Evolutionary conservation across 129 eudicot genomes (phyloP).

Genomic region (Gnaphalium uliginosum): DNA sequence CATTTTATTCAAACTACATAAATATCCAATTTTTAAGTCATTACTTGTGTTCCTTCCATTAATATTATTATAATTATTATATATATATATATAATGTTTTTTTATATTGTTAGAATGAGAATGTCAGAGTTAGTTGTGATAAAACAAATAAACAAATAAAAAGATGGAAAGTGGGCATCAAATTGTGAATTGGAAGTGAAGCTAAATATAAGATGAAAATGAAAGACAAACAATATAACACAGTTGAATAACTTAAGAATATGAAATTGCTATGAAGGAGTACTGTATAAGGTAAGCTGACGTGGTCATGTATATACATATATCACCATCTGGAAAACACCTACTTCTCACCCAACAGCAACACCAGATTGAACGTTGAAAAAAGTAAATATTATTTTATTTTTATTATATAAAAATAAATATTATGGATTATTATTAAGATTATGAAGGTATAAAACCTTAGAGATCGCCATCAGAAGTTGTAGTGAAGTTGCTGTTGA

Average conservation of each 20-base stretch:
- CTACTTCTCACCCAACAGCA: slow-evolving; percentile 53
- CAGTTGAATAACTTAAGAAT: background rate
- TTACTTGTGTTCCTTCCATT: slow-evolving; percentile 20
- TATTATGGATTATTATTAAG: background rate
- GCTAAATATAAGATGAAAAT: slow-evolving; percentile 46
- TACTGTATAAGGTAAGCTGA: slow-evolving; percentile 34
- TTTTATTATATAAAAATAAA: too few species aligned
- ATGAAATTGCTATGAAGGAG: slow-evolving; percentile 26
- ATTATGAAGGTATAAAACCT: slow-evolving; percentile 15
- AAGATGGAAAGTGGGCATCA: slow-evolving; percentile 44
- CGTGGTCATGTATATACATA: slow-evolving; percentile 31
- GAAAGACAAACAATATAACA: slow-evolving; percentile 38
- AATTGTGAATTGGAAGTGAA: slow-evolving; percentile 65
- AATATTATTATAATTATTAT: background rate
- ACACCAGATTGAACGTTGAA: slow-evolving; percentile 26
- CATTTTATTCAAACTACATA: slow-evolving; percentile 38
- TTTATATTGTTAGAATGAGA: slow-evolving; percentile 14
- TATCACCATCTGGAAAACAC: slow-evolving; percentile 53
- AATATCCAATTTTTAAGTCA: background rate
- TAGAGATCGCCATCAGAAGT: slow-evolving; percentile 36
- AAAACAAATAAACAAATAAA: slow-evolving; percentile 9
- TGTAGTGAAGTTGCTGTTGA: slow-evolving; percentile 36
- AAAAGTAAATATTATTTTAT: background rate
- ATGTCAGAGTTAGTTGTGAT: slow-evolving; percentile 44
- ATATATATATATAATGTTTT: background rate